Base-by-base conservation (phyloP, 2,329 filamentous ascomycete species). In the Colletotrichum sp. region DNA sequence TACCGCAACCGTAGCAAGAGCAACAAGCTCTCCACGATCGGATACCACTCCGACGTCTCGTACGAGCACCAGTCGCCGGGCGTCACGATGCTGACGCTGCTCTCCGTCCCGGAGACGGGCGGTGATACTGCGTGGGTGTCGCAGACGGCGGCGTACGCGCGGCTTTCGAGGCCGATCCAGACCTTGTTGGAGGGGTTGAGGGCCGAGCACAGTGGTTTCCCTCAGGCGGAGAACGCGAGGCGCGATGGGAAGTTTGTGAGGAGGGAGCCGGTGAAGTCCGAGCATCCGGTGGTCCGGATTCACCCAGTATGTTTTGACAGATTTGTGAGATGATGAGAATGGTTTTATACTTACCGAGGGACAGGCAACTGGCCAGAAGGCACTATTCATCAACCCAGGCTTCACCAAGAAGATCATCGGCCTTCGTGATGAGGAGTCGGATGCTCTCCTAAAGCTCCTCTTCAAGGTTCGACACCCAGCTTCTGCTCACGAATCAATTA, bases 371-470 rank as follows among this genome's bases (percentile, higher is more conserved):
- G 80, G 80, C 0, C 79, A 82, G 62, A 82, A 81, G 26, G 79
- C 80, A 1, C 72, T 82, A 3, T 82, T 81, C 66, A 70, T 81
- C 68, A 88, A 79, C 62, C 74, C 76, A 2, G 78, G 74, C 3
- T 79, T 97, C 86, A 96, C 95, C 6, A 92, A 95, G 67, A 89
- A 93, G 34, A 96, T 98, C 70, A 91, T 96, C 2, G 95, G 95
- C 15, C 91, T 93, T 81, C 98, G 98, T 86, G 95, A 95, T 82
- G 95, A 98, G 82, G 96, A 98, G 82, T 95, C 93, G 3, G 95
- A 98, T 78, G 89, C 89, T 64, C 87, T 96, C 12, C 89, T 96
- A 71, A 92, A 94, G 81, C 94, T 96, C 84, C 86, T 96, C 8
- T 95, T 88, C 78, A 84, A 88, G 75, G 82, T 83, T 74, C 4